phyloP scores from a whole-genome alignment of 2,329 filamentous ascomycete species.

The Sporothrix globosa region DNA sequence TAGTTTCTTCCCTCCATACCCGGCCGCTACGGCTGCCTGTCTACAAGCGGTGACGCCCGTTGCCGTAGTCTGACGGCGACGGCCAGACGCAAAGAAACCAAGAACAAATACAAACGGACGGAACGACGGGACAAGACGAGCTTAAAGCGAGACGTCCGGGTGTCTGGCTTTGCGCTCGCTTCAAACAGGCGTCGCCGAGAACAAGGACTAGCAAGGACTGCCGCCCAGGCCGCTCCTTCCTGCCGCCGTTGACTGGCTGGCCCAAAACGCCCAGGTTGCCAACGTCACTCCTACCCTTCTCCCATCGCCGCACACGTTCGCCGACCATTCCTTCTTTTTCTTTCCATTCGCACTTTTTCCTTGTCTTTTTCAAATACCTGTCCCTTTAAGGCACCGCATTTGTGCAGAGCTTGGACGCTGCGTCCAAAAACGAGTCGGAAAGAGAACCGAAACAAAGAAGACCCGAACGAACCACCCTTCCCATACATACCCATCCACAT shows the following conservation, averaged over 20 bases:
- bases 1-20: constrained; percentile 7
- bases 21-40: constrained; percentile 27
- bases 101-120: constrained; percentile 20
- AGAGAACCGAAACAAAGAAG: background rate
- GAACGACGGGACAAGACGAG: background rate
- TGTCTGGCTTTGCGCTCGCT: constrained; percentile 26
- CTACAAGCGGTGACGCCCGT: constrained; percentile 27
- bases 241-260: constrained; percentile 32
- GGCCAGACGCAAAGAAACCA: background rate
- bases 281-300: background rate
- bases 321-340: constrained; percentile 14
- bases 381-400: constrained; percentile 9
- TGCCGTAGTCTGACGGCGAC: constrained; percentile 28
- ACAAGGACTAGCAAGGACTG: constrained; percentile 2
- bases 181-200: constrained; percentile 21
- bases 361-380: background rate
- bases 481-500: background rate
- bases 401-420: constrained; percentile 7
- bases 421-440: background rate
- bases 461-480: background rate
- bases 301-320: constrained; percentile 15
- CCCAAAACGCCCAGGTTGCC: constrained; percentile 15
- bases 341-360: constrained; percentile 2
- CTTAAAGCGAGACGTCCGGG: constrained; percentile 9
- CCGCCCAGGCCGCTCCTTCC: constrained; percentile 23